Conservation (phyloP, 768 basidiomycete species). For the Clitopilus passeckerianus region DNA sequence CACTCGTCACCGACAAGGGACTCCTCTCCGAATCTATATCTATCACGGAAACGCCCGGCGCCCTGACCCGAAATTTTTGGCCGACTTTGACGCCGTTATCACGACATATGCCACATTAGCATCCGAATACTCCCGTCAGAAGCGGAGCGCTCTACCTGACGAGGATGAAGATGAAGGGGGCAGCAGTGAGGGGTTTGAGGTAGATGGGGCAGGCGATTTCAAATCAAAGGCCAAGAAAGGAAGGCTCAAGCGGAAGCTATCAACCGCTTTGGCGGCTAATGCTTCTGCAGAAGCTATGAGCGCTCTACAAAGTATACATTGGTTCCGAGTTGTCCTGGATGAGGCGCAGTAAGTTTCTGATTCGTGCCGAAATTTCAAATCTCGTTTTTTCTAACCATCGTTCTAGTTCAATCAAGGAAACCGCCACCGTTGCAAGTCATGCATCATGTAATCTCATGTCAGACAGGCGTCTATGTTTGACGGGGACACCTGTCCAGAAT, state of each 20-base stretch:
- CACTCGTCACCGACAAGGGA: constrained; percentile 26
- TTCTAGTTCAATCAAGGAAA: constrained; percentile 96
- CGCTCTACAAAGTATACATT: constrained; percentile 89
- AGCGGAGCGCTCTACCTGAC: constrained; percentile 59
- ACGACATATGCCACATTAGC: constrained; percentile 96
- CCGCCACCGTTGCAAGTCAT: constrained; percentile 87
- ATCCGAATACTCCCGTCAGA: constrained; percentile 91
- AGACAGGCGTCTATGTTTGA: constrained; percentile 88
- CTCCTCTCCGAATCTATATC: constrained; percentile 79
- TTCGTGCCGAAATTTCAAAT: no score
- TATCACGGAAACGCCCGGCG: constrained; percentile 92
- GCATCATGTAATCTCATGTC: constrained; percentile 95
- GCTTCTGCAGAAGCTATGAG: constrained; percentile 50
- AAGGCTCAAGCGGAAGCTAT: constrained; percentile 63
- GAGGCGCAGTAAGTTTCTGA: constrained; percentile 85
- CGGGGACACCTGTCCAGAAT: constrained; percentile 99
- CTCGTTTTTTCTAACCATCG: neutral
- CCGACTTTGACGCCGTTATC: constrained; percentile 95
- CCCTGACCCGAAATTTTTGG: constrained; percentile 81
- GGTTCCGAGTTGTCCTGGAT: constrained; percentile 93
- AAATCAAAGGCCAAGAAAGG: constrained; percentile 70
- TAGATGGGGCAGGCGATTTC: constrained; percentile 38
- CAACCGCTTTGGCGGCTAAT: constrained; percentile 24
- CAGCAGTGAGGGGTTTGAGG: constrained; percentile 59
- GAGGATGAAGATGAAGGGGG: constrained; percentile 69